Conservation (phyloP, 2,329 filamentous ascomycete genomes). For the Sarocladiaceae sp. region DNA sequence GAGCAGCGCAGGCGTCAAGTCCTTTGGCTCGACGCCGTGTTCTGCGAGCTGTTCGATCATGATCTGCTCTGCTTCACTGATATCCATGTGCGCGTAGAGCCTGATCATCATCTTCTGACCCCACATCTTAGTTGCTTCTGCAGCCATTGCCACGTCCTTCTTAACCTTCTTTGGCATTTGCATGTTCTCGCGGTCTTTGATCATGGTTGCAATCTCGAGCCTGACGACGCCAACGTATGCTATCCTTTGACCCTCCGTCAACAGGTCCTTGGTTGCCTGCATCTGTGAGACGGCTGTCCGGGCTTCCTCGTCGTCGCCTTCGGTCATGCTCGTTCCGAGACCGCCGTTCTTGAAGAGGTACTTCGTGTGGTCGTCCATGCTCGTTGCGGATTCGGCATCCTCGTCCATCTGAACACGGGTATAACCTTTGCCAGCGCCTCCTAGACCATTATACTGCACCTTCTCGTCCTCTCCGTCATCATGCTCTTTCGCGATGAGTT, state of each 20-base stretch:
- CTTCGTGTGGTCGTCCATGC: slow-evolving; percentile 94
- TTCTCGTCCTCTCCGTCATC: slow-evolving; percentile 65
- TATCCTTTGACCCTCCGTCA: slow-evolving; percentile 93
- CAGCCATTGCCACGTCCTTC: slow-evolving; percentile 64
- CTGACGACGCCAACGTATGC: slow-evolving; percentile 91
- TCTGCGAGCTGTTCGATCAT: slow-evolving; percentile 98
- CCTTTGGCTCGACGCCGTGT: slow-evolving; percentile 80
- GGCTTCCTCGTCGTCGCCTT: slow-evolving; percentile 77
- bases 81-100: slow-evolving; percentile 94
- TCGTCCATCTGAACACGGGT: slow-evolving; percentile 94
- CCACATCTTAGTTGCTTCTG: slow-evolving; percentile 90
- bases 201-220: slow-evolving; percentile 74
- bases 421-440: slow-evolving; percentile 91
- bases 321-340: slow-evolving; percentile 50
- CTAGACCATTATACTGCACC: slow-evolving; percentile 70
- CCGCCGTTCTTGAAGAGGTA: slow-evolving; percentile 75
- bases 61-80: slow-evolving; percentile 83
- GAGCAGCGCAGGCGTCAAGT: slow-evolving; percentile 84
- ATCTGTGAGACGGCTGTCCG: slow-evolving; percentile 85
- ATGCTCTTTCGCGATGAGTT: slow-evolving; percentile 77
- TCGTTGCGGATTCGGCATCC: slow-evolving; percentile 88
- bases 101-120: slow-evolving; percentile 97
- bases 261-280: slow-evolving; percentile 89
- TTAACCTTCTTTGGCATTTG: slow-evolving; percentile 62
- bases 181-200: slow-evolving; percentile 60